Evolutionary conservation across 306 rosid species (phyloP).

Genomic region (Lotus japonicus): DNA sequence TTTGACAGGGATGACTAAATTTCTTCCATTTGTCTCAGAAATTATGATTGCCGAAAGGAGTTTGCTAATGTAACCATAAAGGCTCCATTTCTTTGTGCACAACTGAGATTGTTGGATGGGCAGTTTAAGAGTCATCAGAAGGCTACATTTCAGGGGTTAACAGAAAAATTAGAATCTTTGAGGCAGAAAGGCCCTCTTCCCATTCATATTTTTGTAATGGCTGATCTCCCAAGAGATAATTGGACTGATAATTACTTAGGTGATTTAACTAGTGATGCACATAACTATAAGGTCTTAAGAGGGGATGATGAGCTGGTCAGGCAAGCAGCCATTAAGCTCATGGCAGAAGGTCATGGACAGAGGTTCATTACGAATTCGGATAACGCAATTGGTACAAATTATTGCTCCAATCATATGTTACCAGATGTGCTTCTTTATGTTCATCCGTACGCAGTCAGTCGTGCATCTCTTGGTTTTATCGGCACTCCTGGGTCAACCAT

Average conservation of each 20-base stretch:
- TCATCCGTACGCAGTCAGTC: conserved; percentile 71
- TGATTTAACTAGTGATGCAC: conserved; percentile 43
- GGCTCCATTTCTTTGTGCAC: conserved; percentile 79
- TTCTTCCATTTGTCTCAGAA: conserved; percentile 69
- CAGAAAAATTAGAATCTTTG: conserved; percentile 50
- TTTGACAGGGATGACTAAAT: conserved; percentile 46
- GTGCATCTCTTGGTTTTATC: conserved; percentile 80
- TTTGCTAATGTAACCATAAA: conserved; percentile 41
- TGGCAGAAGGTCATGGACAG: conserved; percentile 43
- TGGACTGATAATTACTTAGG: conserved; percentile 76
- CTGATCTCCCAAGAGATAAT: conserved; percentile 72
- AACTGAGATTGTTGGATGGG: conserved; percentile 81
- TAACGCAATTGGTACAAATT: conserved; percentile 28
- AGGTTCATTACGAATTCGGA: conserved; percentile 30
- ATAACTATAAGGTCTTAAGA: conserved; percentile 48
- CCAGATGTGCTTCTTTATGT: conserved; percentile 66
- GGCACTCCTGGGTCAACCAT: conserved; percentile 89
- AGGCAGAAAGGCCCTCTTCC: conserved; percentile 39
- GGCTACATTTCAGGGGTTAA: conserved; percentile 55
- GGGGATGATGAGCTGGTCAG: conserved; percentile 43
- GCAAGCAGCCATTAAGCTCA: conserved; percentile 46
- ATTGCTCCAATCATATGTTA: conserved; percentile 39
- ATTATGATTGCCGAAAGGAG: conserved; percentile 48
- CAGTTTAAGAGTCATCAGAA: conserved; percentile 86
- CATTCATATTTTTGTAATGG: conserved; percentile 66